Evolutionary conservation across 2,329 filamentous ascomycete species (phyloP), one percentile per base, ranked within the genome.

Genomic region (Monilinia polystroma): DNA sequence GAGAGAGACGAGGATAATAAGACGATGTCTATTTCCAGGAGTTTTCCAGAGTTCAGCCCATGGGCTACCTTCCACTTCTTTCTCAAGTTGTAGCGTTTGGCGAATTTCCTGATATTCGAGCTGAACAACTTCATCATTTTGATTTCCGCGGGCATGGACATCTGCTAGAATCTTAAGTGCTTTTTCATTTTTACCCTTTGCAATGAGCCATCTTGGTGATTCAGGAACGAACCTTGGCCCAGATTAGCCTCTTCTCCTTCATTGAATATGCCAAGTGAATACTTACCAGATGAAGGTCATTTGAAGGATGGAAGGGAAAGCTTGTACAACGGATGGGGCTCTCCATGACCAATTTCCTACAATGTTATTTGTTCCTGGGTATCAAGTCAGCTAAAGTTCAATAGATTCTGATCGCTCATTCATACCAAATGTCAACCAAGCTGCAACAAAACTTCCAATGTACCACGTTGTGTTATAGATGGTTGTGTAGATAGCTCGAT

Each of bases 181-280:
- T 74, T 90, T 84, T 41, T 90, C 87, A 81, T 88, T 89, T 0
- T 85, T 82, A 69, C 88, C 88, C 71, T 88, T 83, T 18, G 83
- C 83, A 8, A 90, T 89, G 4, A 92, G 80, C 89, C 53, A 85
- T 67, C 75, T 69, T 35, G 79, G 73, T 69, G 78, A 73, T 70
- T 79, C 78, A 35, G 78, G 77, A 16, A 79, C 75, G 35, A 77
- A 70, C 74, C 74, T 76, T 68, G 68, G 64, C 7, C 59, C 68
- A 7, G 6, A 14, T 63, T 47, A 65, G 29, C 14, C 49, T 55
- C 18, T 52, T 55, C n/a, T 16, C n/a, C 3, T 16, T 12, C 16
- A 23, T 26, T 53, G 32, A 29, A 41, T 3, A 23, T 12, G 12
- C 18, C 23, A 11, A 18, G 23, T 10, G 26, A 35, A 23, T 57